Percentiles rank a stretch among this genome's conserved stretches.
phyloP scores from a whole-genome alignment of 2,329 filamentous ascomycete species.

The Trichophyton rubrum region DNA sequence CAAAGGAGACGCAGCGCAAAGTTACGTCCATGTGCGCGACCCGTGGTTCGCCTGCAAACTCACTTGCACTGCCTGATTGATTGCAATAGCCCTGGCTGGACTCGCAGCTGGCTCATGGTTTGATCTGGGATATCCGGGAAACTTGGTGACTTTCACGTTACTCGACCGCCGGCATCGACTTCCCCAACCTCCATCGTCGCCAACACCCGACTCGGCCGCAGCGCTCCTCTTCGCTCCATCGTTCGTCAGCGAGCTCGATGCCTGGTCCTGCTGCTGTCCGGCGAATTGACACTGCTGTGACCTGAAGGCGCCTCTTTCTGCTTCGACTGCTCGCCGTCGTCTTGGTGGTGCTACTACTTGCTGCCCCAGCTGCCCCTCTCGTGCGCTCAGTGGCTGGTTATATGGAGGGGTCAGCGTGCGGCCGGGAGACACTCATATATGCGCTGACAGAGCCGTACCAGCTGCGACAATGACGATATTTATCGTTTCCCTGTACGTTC shows the following conservation, averaged over 20 bases:
- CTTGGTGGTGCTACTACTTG: background rate
- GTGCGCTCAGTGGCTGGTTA: background rate
- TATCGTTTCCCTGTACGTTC: constrained; percentile 46
- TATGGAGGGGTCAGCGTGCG: background rate
- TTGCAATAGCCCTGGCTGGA: too few relatives aligned
- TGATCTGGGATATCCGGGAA: background rate
- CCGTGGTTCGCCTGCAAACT: background rate
- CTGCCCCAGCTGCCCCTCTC: background rate
- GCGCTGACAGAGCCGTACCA: background rate
- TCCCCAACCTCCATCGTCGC: background rate
- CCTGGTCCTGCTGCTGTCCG: background rate
- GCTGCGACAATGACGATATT: constrained; percentile 43
- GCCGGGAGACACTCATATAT: background rate
- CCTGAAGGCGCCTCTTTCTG: background rate
- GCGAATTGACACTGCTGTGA: background rate
- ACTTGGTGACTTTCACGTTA: background rate
- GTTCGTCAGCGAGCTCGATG: background rate
- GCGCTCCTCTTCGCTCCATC: background rate
- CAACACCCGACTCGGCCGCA: background rate
- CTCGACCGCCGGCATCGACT: background rate
- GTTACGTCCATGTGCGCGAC: background rate
- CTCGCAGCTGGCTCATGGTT: too few relatives aligned
- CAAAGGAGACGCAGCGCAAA: background rate
- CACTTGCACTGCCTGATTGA: too few relatives aligned
- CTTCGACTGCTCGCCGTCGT: background rate